phyloP scores from a whole-genome alignment of 257 asterid genomes.

The Fraxinus cuspidata region DNA sequence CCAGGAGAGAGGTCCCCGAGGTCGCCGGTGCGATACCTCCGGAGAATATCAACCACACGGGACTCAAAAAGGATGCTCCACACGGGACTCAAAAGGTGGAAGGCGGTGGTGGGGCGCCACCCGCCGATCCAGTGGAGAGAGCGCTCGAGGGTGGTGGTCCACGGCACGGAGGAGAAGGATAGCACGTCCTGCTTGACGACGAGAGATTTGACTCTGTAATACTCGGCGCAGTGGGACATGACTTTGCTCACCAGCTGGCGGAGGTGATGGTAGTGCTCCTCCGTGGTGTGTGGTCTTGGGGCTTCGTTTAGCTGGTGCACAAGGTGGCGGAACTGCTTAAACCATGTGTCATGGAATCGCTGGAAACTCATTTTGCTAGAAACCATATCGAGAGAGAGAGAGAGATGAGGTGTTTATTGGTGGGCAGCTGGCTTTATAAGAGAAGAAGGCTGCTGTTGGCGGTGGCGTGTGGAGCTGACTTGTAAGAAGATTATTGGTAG shows the following conservation, averaged over 20 bases:
- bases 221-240: slow-evolving; percentile 53
- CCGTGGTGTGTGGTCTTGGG: slow-evolving; percentile 35
- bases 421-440: slow-evolving; percentile 6
- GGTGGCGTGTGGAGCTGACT: not conserved
- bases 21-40: slow-evolving; percentile 66
- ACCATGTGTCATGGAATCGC: slow-evolving; percentile 52
- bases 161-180: slow-evolving; percentile 51
- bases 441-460: not conserved
- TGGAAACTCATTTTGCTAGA: slow-evolving; percentile 39
- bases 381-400: not conserved
- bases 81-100: slow-evolving; percentile 75
- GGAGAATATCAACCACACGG: slow-evolving; percentile 61
- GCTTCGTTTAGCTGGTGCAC: slow-evolving; percentile 43
- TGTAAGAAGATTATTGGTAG: not conserved
- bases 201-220: slow-evolving; percentile 48
- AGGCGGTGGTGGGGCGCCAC: slow-evolving; percentile 88
- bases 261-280: slow-evolving; percentile 37
- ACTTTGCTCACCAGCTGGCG: slow-evolving; percentile 41
- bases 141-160: slow-evolving; percentile 65
- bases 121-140: slow-evolving; percentile 84
- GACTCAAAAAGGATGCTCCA: slow-evolving; percentile 72
- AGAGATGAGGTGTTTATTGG: not conserved
- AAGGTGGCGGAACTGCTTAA: slow-evolving; percentile 45
- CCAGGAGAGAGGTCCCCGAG: slow-evolving; percentile 73
- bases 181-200: slow-evolving; percentile 50